These are phyloP conservation scores for Iris pallida DNA, from an alignment of 116 monocot genomes.

Conservation along the genomic window DNA sequence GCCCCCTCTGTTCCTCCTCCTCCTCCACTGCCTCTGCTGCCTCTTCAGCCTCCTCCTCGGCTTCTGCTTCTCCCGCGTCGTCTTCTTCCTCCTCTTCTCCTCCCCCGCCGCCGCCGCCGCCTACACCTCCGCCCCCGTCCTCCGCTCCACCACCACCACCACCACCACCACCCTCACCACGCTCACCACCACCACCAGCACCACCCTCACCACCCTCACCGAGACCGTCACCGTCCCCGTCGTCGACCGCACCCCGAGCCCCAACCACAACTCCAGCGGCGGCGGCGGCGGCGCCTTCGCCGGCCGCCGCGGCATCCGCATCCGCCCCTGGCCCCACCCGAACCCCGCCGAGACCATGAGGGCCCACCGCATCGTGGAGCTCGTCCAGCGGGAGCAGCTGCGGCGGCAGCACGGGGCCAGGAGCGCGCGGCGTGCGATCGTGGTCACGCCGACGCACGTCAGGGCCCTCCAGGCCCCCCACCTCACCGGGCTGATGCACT, in stretches of 20 bases:
- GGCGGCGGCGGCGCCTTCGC: conserved; percentile 63
- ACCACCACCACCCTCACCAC: conserved; percentile 7
- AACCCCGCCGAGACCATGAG: conserved; percentile 69
- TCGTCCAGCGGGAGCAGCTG: conserved; percentile 80
- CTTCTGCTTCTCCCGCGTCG: conserved; percentile 13
- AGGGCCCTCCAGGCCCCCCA: conserved; percentile 92
- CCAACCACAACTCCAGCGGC: conserved; percentile 1
- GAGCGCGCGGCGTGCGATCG: conserved; percentile 45
- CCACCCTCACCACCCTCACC: conserved; percentile 22
- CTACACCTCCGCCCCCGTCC: conserved; percentile 5
- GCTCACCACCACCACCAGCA: conserved; percentile 12
- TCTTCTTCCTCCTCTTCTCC: conserved; percentile 34
- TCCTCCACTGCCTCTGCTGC: conserved; percentile 20
- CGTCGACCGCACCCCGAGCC: conserved; percentile 3
- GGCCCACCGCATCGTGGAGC: conserved; percentile 75
- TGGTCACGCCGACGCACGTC: conserved; percentile 83
- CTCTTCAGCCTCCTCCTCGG: conserved; percentile 26
- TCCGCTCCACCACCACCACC: conserved; percentile 7
- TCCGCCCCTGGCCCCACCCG: conserved; percentile 97
- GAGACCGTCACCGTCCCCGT: conserved; percentile 3
- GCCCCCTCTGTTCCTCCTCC: conserved; percentile 16
- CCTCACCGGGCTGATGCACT: conserved; percentile 72
- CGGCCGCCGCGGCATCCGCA: conserved; percentile 91
- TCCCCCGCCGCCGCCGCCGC: conserved; percentile 5
- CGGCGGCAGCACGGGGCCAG: conserved; percentile 66